Evolutionary conservation across 345 rosid genomes (phyloP).

Genomic region (Gossypium anomalum): DNA sequence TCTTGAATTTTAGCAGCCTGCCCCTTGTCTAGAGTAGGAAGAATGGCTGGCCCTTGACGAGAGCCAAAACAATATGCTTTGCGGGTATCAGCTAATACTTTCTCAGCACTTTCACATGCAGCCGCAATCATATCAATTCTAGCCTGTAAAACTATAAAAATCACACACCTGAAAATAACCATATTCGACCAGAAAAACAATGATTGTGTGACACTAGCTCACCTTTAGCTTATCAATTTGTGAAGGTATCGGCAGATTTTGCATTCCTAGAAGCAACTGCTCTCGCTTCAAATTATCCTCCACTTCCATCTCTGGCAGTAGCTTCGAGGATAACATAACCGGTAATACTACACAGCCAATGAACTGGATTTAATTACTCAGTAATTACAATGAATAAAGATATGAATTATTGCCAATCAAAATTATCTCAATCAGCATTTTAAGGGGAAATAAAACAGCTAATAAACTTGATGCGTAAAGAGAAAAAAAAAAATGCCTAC

Average conservation of each 20-base stretch:
- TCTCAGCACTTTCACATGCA: constrained; percentile 94
- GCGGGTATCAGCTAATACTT: constrained; percentile 76
- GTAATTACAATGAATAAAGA: not conserved
- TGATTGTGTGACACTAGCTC: not conserved
- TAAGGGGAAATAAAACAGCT: not conserved
- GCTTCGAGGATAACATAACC: constrained; percentile 89
- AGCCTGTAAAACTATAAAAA: constrained; percentile 39
- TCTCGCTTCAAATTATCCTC: constrained; percentile 80
- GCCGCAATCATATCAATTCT: constrained; percentile 83
- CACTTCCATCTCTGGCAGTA: constrained; percentile 89
- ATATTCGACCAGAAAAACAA: not conserved
- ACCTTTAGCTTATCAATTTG: constrained; percentile 86
- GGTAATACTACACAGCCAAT: constrained; percentile 63
- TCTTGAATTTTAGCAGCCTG: constrained; percentile 89
- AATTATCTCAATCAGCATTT: not conserved
- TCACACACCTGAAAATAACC: constrained; percentile 7
- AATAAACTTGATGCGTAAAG: not conserved
- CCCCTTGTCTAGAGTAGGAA: constrained; percentile 77
- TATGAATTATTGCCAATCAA: constrained; percentile 5
- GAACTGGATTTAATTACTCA: not conserved
- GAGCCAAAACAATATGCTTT: constrained; percentile 79
- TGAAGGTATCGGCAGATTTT: constrained; percentile 50
- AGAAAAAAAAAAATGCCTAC: constrained; percentile 33
- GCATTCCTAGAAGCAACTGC: constrained; percentile 87
- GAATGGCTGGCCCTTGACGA: constrained; percentile 77